Base-by-base conservation (phyloP, 2,329 filamentous ascomycete genomes). In the Fusarium piperis region DNA sequence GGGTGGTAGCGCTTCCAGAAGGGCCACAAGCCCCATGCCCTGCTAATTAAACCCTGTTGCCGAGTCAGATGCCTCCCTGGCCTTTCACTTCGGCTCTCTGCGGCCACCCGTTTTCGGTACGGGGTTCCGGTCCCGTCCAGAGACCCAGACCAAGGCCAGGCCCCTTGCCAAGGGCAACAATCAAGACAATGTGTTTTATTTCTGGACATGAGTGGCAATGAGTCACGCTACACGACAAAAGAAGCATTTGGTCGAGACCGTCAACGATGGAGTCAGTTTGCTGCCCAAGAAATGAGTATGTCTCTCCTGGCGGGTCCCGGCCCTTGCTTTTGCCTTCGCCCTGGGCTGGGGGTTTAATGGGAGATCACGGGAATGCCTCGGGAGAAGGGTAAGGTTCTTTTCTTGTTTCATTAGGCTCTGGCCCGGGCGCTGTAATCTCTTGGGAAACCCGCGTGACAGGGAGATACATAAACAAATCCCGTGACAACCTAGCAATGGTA, bases 11-110 rank as follows among this genome's bases (percentile, higher is more conserved):
- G 46, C 59, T 73, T 74, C 67, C 56, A 73, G 63, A 76, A 68
- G 41, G 52, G 64, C 64, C 58, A 67, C 64, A 55, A 52, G 52
- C 46, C 70, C 66, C 70, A 59, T 70, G 66, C 56, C 33, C 35
- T 58, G 39, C 68, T 69, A 75, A 75, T 69, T 66, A 68, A 76
- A 76, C 74, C 74, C 66, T 76, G 72, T 76, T 72, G 72, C 72
- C 70, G 62, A 76, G 72, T 73, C 73, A 76, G 69, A 65, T 73
- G 55, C 66, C 26, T 62, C 60, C 66, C 26, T 62, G 58, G 56
- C 64, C 44, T 48, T 30, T 48, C 39, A 44, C 53, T 76, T 76
- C 64, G 67, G 62, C 68, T 68, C 57, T 39, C 65, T 68, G 69
- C 65, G 65, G 62, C 64, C 61, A 64, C 72, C 64, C 65, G 64